Conservation (phyloP, 2,329 filamentous ascomycete genomes). For the Penicillium sp. region DNA sequence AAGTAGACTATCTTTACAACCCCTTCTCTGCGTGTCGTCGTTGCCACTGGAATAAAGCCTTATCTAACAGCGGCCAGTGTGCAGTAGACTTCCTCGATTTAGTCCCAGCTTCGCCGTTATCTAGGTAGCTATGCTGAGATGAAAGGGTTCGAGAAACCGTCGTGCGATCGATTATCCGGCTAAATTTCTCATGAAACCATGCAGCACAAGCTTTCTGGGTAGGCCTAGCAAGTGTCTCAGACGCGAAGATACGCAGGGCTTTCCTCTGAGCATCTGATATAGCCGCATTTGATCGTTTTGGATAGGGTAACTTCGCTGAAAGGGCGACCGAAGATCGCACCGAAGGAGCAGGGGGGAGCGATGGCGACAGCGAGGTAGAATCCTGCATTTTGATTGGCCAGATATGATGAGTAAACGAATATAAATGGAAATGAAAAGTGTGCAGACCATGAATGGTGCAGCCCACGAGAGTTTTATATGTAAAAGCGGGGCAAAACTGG, state of each 20-base stretch:
- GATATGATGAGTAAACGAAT: too few species aligned
- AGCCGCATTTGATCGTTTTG: background rate
- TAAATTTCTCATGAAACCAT: slow-evolving; percentile 4
- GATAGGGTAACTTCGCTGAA: too few species aligned
- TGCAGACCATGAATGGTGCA: too few species aligned
- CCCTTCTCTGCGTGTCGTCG: background rate
- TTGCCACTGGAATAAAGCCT: background rate
- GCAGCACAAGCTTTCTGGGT: slow-evolving; percentile 1
- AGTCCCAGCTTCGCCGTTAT: background rate
- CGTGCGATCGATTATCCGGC: slow-evolving; percentile 1
- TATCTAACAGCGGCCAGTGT: background rate
- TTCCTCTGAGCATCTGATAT: slow-evolving; percentile 4
- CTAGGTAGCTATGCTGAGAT: slow-evolving; percentile 1
- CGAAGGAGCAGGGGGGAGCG: too few species aligned
- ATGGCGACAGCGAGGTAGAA: too few species aligned
- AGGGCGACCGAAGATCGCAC: too few species aligned
- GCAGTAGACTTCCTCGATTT: background rate
- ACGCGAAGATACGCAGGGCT: slow-evolving; percentile 1
- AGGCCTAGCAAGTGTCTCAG: background rate
- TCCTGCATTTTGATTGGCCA: too few species aligned
- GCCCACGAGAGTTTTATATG: too few species aligned
- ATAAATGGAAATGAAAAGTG: too few species aligned
- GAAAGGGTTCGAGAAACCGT: slow-evolving; percentile 1
- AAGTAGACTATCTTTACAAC: too few species aligned
- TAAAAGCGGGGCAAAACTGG: too few species aligned